These are phyloP conservation scores for Geranium rotundifolium DNA, from an alignment of 345 rosid species.

Conservation along the genomic window DNA sequence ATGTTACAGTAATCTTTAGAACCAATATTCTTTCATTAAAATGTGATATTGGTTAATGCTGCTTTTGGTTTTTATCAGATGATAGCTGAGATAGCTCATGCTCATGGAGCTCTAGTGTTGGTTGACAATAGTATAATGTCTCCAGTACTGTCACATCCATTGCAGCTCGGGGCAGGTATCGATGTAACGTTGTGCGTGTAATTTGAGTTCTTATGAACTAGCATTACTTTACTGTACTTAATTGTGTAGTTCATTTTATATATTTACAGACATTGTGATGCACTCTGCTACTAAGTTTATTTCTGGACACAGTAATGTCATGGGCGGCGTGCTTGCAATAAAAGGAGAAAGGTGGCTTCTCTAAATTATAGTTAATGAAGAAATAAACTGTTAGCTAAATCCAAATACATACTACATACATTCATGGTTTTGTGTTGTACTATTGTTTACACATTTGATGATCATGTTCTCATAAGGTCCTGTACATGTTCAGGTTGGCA, in stretches of 20 bases:
- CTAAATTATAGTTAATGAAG: too few species aligned
- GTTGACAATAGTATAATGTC: conserved; percentile 96
- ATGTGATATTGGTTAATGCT: conserved; percentile 1
- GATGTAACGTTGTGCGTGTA: background rate
- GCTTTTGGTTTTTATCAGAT: conserved; percentile 27
- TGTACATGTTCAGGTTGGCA: conserved; percentile 90
- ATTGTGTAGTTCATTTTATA: conserved; percentile 10
- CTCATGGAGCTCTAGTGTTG: conserved; percentile 68
- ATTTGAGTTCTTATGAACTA: background rate
- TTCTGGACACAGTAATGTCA: conserved; percentile 89
- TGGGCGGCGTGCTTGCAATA: conserved; percentile 96
- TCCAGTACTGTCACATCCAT: conserved; percentile 70
- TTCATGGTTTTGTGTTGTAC: background rate
- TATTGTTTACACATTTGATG: background rate
- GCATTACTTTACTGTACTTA: conserved; percentile 1
- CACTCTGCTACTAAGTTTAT: conserved; percentile 93
- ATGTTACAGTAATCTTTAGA: conserved; percentile 4
- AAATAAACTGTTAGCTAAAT: background rate
- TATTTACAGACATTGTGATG: conserved; percentile 90
- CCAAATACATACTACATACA: background rate
- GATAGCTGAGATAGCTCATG: conserved; percentile 78
- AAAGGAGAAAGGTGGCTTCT: conserved; percentile 67
- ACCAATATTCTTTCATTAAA: conserved; percentile 9
- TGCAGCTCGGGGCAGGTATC: conserved; percentile 92
- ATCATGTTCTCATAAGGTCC: too few species aligned